Conservation (phyloP, 2,329 filamentous ascomycete species). For the Cladophialophora bantiana region DNA sequence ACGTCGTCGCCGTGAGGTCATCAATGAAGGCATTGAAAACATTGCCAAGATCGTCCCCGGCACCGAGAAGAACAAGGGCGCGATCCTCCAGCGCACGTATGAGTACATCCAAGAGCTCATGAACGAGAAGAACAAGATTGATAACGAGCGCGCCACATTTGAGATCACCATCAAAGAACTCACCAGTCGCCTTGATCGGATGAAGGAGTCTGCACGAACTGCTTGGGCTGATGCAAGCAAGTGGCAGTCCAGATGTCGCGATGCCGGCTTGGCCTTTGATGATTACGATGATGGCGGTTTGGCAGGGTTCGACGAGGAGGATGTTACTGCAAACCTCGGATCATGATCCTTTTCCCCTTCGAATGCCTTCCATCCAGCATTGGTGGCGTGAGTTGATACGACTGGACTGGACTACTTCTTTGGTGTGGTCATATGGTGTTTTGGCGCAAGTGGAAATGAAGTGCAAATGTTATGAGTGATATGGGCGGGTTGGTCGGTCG, state of each 20-base stretch:
- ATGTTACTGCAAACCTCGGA: slow-evolving; percentile 19
- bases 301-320: slow-evolving; percentile 30
- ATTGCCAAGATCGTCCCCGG: slow-evolving; percentile 96
- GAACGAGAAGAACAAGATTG: slow-evolving; percentile 40
- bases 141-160: slow-evolving; percentile 55
- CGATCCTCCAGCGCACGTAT: slow-evolving; percentile 90
- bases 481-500: neutral
- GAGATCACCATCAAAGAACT: slow-evolving; percentile 74
- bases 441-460: slow-evolving; percentile 1
- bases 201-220: slow-evolving; percentile 89
- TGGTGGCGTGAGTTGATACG: slow-evolving; percentile 2
- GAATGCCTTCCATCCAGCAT: neutral
- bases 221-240: slow-evolving; percentile 84
- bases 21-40: slow-evolving; percentile 98
- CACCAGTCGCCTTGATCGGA: slow-evolving; percentile 90
- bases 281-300: slow-evolving; percentile 49
- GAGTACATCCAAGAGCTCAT: slow-evolving; percentile 87
- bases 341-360: slow-evolving; percentile 15
- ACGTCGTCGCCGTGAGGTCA: slow-evolving; percentile 93
- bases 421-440: slow-evolving; percentile 1
- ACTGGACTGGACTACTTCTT: neutral
- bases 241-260: slow-evolving; percentile 56
- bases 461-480: slow-evolving; percentile 3
- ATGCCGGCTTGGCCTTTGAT: slow-evolving; percentile 57
- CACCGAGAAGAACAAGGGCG: slow-evolving; percentile 99